phyloP scores from a whole-genome alignment of 2,329 filamentous ascomycete species.

The Ascochyta rabiei region DNA sequence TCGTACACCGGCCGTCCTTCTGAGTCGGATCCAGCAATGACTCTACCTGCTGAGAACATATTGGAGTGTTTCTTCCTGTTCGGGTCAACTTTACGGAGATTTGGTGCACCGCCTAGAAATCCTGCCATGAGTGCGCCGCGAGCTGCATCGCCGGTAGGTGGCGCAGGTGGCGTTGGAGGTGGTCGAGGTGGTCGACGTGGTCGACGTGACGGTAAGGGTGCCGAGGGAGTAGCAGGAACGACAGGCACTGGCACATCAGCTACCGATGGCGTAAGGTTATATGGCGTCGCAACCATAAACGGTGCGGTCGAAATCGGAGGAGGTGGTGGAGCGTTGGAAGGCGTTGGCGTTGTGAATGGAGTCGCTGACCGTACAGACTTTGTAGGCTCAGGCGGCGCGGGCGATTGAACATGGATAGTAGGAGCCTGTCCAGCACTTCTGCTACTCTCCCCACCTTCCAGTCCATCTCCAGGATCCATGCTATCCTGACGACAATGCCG shows the following conservation, averaged over 20 bases:
- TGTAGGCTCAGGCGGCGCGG: background rate
- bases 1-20: constrained; percentile 10
- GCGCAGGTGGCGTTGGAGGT: background rate
- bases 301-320: background rate
- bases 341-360: background rate
- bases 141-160: background rate
- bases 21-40: background rate
- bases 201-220: background rate
- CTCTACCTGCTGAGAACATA: background rate
- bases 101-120: background rate
- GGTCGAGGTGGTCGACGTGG: background rate
- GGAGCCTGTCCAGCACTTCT: background rate
- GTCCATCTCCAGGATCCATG: too few species aligned
- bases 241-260: background rate
- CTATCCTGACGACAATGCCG: background rate
- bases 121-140: background rate
- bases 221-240: background rate
- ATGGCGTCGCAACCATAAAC: background rate
- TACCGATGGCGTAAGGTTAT: background rate
- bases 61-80: background rate
- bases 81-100: constrained; percentile 6
- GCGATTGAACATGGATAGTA: background rate
- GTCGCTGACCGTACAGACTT: background rate
- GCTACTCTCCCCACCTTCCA: background rate
- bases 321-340: background rate